Evolutionary conservation across 1,139 yeast species (phyloP).

Genomic region (Candida tetrigidarum): DNA sequence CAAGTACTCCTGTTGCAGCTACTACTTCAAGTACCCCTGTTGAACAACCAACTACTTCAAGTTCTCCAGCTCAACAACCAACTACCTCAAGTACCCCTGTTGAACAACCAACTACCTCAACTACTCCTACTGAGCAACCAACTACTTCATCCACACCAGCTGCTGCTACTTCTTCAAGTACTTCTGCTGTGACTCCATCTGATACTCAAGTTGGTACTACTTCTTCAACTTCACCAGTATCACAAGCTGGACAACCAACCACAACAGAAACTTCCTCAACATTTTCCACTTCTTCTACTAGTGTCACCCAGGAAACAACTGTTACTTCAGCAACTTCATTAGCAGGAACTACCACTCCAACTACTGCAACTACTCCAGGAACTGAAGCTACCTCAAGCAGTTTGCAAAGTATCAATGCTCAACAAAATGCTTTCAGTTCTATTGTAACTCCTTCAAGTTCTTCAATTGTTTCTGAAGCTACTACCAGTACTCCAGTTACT

Average conservation of each 20-base stretch:
- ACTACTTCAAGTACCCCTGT: conserved; percentile 3
- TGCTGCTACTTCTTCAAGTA: not conserved
- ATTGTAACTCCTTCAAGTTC: not conserved
- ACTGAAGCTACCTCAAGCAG: not conserved
- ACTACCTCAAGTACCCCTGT: conserved; percentile 1
- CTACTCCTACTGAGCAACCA: conserved; percentile 1
- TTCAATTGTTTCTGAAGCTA: conserved; percentile 2
- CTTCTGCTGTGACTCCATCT: conserved; percentile 6
- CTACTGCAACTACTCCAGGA: conserved; percentile 1
- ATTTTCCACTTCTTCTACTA: conserved; percentile 7
- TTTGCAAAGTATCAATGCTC: not conserved
- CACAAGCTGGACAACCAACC: not conserved
- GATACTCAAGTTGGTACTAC: conserved; percentile 1
- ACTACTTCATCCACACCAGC: conserved; percentile 3
- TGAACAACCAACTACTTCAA: not conserved
- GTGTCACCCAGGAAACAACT: conserved; percentile 8
- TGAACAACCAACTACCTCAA: conserved; percentile 4
- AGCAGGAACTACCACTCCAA: conserved; percentile 3
- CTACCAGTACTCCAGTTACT: conserved; percentile 5
- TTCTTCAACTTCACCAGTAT: conserved; percentile 5
- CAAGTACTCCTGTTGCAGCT: not conserved
- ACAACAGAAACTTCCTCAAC: conserved; percentile 8
- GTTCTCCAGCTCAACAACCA: not conserved
- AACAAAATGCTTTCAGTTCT: not conserved
- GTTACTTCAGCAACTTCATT: conserved; percentile 7